Percentiles rank a stretch among this genome's conserved stretches.
phyloP scores from a whole-genome alignment of 345 rosid species.

The Arabidopsis thaliana region TAIR10.1 NC_003070.9:29906501-29907000 shows the following conservation, averaged over 20 bases:
- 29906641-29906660: background rate
- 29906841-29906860: background rate
- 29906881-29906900: background rate
- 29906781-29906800: background rate
- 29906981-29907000: background rate
- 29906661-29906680: background rate
- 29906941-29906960: background rate
- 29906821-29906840: background rate
- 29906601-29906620: background rate
- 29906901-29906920: background rate
- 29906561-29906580: background rate
- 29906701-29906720: too few relatives aligned
- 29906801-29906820: background rate
- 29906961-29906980: background rate
- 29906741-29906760: background rate
- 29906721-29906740: too few relatives aligned
- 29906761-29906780: background rate
- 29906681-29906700: too few relatives aligned
- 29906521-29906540: background rate
- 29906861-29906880: background rate
- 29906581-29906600: background rate
- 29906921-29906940: conserved; percentile 1
- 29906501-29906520: background rate
- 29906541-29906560: background rate
- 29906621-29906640: background rate